Evolutionary conservation across 768 basidiomycete species (phyloP), one percentile per base, ranked within the genome.

Genomic region (Floccularia luteovirens): DNA sequence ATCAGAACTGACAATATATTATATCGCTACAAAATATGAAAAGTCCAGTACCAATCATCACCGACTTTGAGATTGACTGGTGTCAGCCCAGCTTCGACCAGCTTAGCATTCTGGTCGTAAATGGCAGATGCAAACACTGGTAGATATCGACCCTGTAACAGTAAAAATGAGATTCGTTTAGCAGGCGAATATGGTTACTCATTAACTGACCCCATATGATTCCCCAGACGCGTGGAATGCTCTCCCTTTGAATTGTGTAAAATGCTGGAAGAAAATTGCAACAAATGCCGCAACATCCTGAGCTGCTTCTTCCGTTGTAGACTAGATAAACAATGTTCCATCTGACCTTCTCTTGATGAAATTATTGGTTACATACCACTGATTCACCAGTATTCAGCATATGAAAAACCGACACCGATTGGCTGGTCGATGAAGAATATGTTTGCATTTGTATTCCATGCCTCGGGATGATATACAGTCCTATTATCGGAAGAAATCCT

Each of bases 91-190:
- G 63, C 74, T 13, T 67, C 56, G 31, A 64, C 56, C 8, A 82
- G 64, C 20, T 63, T 53, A 34, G 58, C 50, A 56, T 91, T 90
- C 47, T 82, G 75, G 57, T 90, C 88, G 36, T 80, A 74, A 8
- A 90, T 76, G 20, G 80, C 79, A 13, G 82, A 71, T 0, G 86
- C 88, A 46, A 90, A 90, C 1, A 84, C 61, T 0, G 81, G 83
- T 1, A 86, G 62, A 50, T 84, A 83, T 8, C 78, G 74, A 3
- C 82, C 81, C 82, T 82, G 36, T 28, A 5, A 13, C 7, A 13
- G 21, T 13, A 20, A 20, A 39, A 24, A 11, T 13, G 16, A 35
- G 19, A 42, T 28, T 28, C 14, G 14, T 28, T 30, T 30, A 14
- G 27, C 14, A 30, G 27, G 10, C 27, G 14, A 8, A 14, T 8